A percentile compares a stretch with the other conserved stretches of the same genome.
These are phyloP conservation scores for Lizonia empirigonia DNA, from an alignment of 2,329 filamentous ascomycete species.

Conservation along the genomic window DNA sequence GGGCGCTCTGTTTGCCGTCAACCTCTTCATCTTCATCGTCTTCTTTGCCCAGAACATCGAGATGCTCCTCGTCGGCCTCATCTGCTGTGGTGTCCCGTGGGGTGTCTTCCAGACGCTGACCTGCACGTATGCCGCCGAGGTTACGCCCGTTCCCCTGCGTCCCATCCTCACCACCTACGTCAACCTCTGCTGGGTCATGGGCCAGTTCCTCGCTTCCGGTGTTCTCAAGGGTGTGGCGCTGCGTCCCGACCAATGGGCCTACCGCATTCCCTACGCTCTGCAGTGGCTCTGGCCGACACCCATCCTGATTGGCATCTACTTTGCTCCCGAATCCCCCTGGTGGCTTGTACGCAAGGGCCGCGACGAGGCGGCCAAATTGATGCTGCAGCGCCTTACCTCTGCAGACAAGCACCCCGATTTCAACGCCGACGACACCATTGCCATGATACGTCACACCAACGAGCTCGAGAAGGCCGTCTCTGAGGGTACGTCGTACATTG, in stretches of 20 bases:
- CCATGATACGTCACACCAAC: slow-evolving; percentile 91
- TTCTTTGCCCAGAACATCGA: slow-evolving; percentile 52
- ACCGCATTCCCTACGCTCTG: slow-evolving; percentile 68
- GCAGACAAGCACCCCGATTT: slow-evolving; percentile 50
- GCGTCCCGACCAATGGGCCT: slow-evolving; percentile 69
- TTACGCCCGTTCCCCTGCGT: slow-evolving; percentile 72
- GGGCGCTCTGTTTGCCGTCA: slow-evolving; percentile 38
- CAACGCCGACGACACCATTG: slow-evolving; percentile 62
- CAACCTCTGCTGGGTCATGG: slow-evolving; percentile 77
- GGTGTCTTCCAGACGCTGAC: slow-evolving; percentile 55
- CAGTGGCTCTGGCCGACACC: slow-evolving; percentile 79
- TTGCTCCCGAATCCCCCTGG: slow-evolving; percentile 74
- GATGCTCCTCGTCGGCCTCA: slow-evolving; percentile 65
- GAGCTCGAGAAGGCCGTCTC: slow-evolving; percentile 73
- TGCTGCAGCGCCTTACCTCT: slow-evolving; percentile 69
- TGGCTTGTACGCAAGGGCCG: slow-evolving; percentile 73
- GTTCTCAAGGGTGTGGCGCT: slow-evolving; percentile 71
- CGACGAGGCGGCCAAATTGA: slow-evolving; percentile 68
- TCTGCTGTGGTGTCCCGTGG: slow-evolving; percentile 56
- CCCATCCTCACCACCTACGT: slow-evolving; percentile 67
- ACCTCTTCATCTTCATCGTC: slow-evolving; percentile 44
- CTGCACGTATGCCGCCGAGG: slow-evolving; percentile 60
- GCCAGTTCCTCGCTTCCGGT: slow-evolving; percentile 73
- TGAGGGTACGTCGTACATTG: slow-evolving; percentile 72
- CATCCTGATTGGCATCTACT: slow-evolving; percentile 68